phyloP scores from a whole-genome alignment of 2,329 filamentous ascomycete genomes.

The Ophiocordyceps sinensis region DNA sequence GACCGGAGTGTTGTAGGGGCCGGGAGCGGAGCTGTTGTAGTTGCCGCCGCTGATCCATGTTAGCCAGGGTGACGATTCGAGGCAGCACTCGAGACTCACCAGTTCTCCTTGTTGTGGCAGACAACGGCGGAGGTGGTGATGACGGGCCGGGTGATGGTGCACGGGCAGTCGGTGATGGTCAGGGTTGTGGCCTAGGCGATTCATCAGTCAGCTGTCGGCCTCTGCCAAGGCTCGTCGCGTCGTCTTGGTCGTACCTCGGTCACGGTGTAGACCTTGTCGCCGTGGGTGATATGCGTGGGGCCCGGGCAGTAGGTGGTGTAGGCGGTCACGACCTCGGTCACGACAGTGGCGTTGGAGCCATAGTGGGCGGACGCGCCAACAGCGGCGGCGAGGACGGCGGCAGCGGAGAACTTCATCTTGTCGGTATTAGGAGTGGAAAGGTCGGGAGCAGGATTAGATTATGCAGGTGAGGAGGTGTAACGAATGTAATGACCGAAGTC shows the following conservation, averaged over 20 bases:
- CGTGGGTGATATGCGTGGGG: constrained; percentile 49
- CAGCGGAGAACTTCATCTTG: constrained; percentile 52
- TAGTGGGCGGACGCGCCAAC: constrained; percentile 30
- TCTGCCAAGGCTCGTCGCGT: not conserved
- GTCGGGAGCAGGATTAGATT: not conserved
- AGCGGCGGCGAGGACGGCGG: constrained; percentile 36
- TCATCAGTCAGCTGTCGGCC: not conserved
- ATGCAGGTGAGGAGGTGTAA: not conserved
- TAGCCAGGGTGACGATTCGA: constrained; percentile 4
- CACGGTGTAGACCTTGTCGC: constrained; percentile 53
- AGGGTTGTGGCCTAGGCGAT: constrained; percentile 43
- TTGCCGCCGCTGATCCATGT: constrained; percentile 3
- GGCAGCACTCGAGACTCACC: not conserved
- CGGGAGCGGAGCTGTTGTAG: constrained; percentile 15
- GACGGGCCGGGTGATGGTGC: constrained; percentile 49
- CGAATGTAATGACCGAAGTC: constrained; percentile 1
- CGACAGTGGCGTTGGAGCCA: constrained; percentile 34
- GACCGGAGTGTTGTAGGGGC: constrained; percentile 7
- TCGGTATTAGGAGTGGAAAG: constrained; percentile 28
- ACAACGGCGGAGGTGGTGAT: constrained; percentile 34
- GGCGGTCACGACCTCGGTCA: constrained; percentile 50
- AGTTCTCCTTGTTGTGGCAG: constrained; percentile 39
- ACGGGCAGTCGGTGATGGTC: constrained; percentile 59
- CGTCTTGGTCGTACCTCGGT: constrained; percentile 33
- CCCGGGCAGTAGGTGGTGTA: constrained; percentile 61